Conservation (phyloP, 2,329 filamentous ascomycete species). For the Grosmannia penicillata region DNA sequence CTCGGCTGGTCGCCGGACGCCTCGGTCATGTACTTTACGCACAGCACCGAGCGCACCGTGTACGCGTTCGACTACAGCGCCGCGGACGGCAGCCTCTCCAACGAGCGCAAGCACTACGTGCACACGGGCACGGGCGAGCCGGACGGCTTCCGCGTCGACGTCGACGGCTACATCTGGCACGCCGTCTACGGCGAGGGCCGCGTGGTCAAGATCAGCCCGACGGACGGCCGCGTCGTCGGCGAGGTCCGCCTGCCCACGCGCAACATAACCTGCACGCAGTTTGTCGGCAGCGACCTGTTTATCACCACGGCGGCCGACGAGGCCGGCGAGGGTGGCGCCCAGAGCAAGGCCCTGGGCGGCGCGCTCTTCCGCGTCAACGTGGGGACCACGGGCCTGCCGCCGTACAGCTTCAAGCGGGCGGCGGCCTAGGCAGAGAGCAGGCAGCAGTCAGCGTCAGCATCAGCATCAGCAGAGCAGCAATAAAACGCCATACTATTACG, state of each 20-base stretch:
- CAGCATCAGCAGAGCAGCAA: too few relatives aligned
- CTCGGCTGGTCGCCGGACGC: constrained; percentile 64
- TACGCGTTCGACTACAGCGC: constrained; percentile 60
- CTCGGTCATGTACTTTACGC: constrained; percentile 68
- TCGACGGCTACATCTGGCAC: constrained; percentile 76
- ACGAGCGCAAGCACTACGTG: constrained; percentile 58
- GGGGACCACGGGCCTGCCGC: constrained; percentile 48
- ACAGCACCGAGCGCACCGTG: constrained; percentile 58
- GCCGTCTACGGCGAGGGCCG: constrained; percentile 67
- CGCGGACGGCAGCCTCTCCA: constrained; percentile 47
- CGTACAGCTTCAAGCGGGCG: constrained; percentile 45
- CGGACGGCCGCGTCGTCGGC: constrained; percentile 52
- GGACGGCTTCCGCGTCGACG: constrained; percentile 76
- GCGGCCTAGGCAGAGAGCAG: background rate
- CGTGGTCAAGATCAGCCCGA: constrained; percentile 58
- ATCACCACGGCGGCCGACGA: constrained; percentile 65
- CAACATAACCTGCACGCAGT: constrained; percentile 68
- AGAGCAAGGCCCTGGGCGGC: constrained; percentile 51
- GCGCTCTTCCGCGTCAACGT: constrained; percentile 66
- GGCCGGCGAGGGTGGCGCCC: constrained; percentile 45
- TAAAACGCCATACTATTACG: too few relatives aligned
- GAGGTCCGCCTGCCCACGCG: constrained; percentile 63
- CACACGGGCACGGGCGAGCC: constrained; percentile 53
- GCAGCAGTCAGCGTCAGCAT: too few relatives aligned
- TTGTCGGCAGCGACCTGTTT: constrained; percentile 60